These are phyloP conservation scores for Pythium folliculosum DNA, from an alignment of 352 stramenopile species.

Conservation along the genomic window DNA sequence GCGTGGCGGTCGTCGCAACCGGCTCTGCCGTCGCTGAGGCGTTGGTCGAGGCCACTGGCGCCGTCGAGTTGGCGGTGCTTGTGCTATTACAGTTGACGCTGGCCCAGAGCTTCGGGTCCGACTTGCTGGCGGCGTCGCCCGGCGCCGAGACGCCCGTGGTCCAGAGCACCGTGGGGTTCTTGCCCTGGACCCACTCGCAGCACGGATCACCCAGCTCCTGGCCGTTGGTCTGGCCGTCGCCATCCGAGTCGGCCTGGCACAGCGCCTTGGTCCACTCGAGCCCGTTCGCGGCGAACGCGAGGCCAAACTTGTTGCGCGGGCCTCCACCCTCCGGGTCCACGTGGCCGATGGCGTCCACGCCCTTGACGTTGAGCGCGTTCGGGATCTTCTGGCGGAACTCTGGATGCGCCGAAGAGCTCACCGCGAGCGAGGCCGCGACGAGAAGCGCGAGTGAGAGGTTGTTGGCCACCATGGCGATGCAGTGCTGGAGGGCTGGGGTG, in stretches of 20 bases:
- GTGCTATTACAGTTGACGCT: conserved; percentile 8
- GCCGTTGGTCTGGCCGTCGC: conserved; percentile 50
- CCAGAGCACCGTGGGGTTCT: conserved; percentile 26
- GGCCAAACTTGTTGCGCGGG: conserved; percentile 34
- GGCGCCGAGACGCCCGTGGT: conserved; percentile 31
- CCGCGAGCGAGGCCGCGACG: neutral
- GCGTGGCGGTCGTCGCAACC: neutral
- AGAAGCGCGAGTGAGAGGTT: conserved; percentile 3
- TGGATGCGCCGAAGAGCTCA: neutral
- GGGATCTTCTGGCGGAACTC: conserved; percentile 13
- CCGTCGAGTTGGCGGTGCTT: neutral
- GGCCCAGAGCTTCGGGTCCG: conserved; percentile 21
- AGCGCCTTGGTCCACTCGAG: conserved; percentile 36
- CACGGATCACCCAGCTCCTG: conserved; percentile 31
- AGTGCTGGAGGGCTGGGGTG: neutral
- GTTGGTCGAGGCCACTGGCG: neutral
- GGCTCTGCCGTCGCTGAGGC: neutral
- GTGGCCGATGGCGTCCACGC: conserved; percentile 34
- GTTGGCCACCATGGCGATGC: neutral
- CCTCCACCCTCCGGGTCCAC: conserved; percentile 29
- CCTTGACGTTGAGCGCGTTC: conserved; percentile 19
- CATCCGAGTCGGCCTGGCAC: conserved; percentile 35
- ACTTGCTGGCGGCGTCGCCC: conserved; percentile 28
- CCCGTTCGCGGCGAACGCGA: conserved; percentile 23
- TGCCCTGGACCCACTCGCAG: conserved; percentile 22